phyloP scores from a whole-genome alignment of 768 basidiomycete genomes.

The Naganishia vaughanmartiniae region DNA sequence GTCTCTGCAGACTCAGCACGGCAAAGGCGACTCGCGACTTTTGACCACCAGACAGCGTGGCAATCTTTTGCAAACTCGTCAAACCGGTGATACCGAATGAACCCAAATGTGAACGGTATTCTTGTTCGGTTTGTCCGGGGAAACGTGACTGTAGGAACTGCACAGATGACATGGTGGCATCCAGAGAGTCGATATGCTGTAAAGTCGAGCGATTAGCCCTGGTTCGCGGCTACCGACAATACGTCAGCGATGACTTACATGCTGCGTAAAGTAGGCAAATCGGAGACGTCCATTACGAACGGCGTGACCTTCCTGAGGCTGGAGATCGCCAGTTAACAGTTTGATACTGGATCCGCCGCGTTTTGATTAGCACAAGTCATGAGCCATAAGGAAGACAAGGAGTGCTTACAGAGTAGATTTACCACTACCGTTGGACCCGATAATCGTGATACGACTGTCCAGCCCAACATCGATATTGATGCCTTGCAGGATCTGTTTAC shows the following conservation, averaged over 20 bases:
- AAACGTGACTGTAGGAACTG: slow-evolving; percentile 87
- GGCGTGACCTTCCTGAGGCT: slow-evolving; percentile 72
- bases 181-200: slow-evolving; percentile 88
- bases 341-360: slow-evolving; percentile 69
- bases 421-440: slow-evolving; percentile 92
- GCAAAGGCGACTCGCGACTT: slow-evolving; percentile 95
- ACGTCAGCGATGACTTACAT: slow-evolving; percentile 58
- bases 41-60: slow-evolving; percentile 89
- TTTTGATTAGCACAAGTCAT: background rate
- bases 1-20: slow-evolving; percentile 75
- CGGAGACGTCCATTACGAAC: slow-evolving; percentile 87
- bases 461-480: slow-evolving; percentile 88
- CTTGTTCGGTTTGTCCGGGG: slow-evolving; percentile 93
- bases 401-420: slow-evolving; percentile 81
- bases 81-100: slow-evolving; percentile 97
- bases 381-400: background rate
- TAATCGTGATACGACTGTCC: slow-evolving; percentile 92
- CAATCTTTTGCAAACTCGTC: slow-evolving; percentile 81
- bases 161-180: slow-evolving; percentile 81
- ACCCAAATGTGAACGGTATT: slow-evolving; percentile 90
- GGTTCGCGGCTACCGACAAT: background rate
- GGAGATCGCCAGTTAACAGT: slow-evolving; percentile 77
- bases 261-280: slow-evolving; percentile 55
- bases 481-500: slow-evolving; percentile 70
- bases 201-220: slow-evolving; percentile 57